Evolutionary conservation across 2,329 filamentous ascomycete species (phyloP).

Genomic region (Piedraia hortae): DNA sequence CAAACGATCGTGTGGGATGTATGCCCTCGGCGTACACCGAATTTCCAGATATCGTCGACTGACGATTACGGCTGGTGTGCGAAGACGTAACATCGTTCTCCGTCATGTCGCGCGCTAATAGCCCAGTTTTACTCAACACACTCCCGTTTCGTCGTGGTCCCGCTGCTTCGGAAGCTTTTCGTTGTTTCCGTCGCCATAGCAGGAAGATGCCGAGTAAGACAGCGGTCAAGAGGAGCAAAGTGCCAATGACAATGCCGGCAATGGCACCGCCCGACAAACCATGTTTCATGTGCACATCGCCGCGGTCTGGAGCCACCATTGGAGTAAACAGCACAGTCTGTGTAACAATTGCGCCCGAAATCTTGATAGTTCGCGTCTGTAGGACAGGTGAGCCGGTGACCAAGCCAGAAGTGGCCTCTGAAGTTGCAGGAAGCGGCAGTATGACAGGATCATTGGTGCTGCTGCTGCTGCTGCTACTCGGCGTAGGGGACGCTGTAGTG

Average conservation of each 20-base stretch:
- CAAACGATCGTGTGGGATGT: slow-evolving; percentile 10
- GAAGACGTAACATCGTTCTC: slow-evolving; percentile 7
- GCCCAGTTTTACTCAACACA: slow-evolving; percentile 21
- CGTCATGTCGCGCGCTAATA: slow-evolving; percentile 13
- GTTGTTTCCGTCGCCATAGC: slow-evolving; percentile 14
- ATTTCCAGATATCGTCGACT: slow-evolving; percentile 10
- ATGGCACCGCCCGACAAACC: slow-evolving; percentile 16
- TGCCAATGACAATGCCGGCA: slow-evolving; percentile 20
- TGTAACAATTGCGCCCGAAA: slow-evolving; percentile 17
- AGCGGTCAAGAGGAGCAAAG: slow-evolving; percentile 13
- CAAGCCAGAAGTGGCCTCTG: too few relatives aligned
- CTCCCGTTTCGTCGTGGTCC: slow-evolving; percentile 16
- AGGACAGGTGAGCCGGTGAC: slow-evolving; percentile 10
- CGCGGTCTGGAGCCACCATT: slow-evolving; percentile 4
- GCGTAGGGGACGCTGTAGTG: slow-evolving; percentile 1
- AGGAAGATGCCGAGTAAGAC: slow-evolving; percentile 15
- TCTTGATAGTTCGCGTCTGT: slow-evolving; percentile 15
- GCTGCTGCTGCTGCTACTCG: slow-evolving; percentile 5
- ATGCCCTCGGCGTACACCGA: slow-evolving; percentile 6
- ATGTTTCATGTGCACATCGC: slow-evolving; percentile 2
- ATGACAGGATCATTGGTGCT: too few relatives aligned
- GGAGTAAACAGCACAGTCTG: slow-evolving; percentile 18
- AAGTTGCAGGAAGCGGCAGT: too few relatives aligned
- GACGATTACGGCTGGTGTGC: slow-evolving; percentile 9
- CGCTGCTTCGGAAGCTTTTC: slow-evolving; percentile 3